Evolutionary conservation across 768 basidiomycete species (phyloP).

Genomic region (Cystobasidium onofrii): DNA sequence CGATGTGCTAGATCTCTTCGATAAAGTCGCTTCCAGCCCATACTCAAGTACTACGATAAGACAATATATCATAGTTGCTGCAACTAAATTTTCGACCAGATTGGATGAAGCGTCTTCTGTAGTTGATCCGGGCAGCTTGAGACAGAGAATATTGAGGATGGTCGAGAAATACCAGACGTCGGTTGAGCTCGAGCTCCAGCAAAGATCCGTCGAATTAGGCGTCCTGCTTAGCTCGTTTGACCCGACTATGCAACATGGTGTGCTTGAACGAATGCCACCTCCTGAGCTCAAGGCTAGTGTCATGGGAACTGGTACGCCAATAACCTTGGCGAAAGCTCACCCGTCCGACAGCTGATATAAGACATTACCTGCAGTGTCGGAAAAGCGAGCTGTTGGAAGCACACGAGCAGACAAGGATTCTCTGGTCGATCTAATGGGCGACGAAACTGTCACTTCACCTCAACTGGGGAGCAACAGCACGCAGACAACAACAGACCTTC

Average conservation of each 20-base stretch:
- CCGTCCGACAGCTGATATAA: too few species aligned
- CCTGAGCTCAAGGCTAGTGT: slow-evolving; percentile 96
- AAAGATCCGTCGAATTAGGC: slow-evolving; percentile 89
- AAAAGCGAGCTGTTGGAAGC: slow-evolving; percentile 91
- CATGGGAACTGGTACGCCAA: slow-evolving; percentile 66
- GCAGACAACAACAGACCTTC: slow-evolving; percentile 70
- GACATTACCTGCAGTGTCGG: slow-evolving; percentile 54
- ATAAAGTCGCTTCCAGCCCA: slow-evolving; percentile 82
- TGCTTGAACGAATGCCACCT: slow-evolving; percentile 96
- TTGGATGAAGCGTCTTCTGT: slow-evolving; percentile 38
- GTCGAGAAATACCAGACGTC: slow-evolving; percentile 75
- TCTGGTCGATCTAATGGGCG: slow-evolving; percentile 70
- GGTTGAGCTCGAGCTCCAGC: slow-evolving; percentile 88
- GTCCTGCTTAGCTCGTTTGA: slow-evolving; percentile 61
- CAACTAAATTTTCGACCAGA: slow-evolving; percentile 83
- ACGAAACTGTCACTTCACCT: slow-evolving; percentile 54
- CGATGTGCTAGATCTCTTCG: slow-evolving; percentile 74
- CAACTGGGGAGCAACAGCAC: slow-evolving; percentile 49
- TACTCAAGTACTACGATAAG: slow-evolving; percentile 84
- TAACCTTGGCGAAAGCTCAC: slow-evolving; percentile 21
- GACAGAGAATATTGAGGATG: slow-evolving; percentile 68
- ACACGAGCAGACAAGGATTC: slow-evolving; percentile 64
- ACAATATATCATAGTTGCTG: slow-evolving; percentile 80
- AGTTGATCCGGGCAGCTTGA: slow-evolving; percentile 39
- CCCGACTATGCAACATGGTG: slow-evolving; percentile 68